Percentiles rank a stretch among this genome's conserved stretches.
Conservation (phyloP, 2,329 filamentous ascomycete species). For the Penicillium sp. region DNA sequence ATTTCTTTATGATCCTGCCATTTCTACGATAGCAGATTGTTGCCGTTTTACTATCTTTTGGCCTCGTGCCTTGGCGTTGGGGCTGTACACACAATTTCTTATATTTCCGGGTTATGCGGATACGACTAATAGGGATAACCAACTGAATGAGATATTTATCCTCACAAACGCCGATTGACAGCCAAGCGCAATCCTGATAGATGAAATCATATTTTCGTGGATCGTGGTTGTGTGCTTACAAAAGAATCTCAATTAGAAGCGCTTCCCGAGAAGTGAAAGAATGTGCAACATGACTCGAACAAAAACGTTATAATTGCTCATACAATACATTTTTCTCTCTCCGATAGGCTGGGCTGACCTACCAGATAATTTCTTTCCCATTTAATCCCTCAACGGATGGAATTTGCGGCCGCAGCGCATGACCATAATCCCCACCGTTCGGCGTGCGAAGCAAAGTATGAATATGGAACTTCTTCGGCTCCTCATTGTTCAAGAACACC, state of each 20-base stretch:
- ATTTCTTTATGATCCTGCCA: not conserved
- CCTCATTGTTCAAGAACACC: slow-evolving; percentile 70
- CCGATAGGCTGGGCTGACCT: slow-evolving; percentile 8
- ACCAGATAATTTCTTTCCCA: slow-evolving; percentile 41
- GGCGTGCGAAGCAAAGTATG: slow-evolving; percentile 72
- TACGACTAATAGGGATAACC: slow-evolving; percentile 12
- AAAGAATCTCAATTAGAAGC: not conserved
- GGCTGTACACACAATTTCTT: slow-evolving; percentile 8
- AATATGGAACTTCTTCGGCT: slow-evolving; percentile 76
- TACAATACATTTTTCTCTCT: slow-evolving; percentile 14
- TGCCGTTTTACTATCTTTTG: not conserved
- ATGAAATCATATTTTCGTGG: slow-evolving; percentile 15
- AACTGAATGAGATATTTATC: not conserved
- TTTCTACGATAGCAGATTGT: slow-evolving; percentile 1
- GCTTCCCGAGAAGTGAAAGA: not conserved
- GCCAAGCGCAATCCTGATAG: not conserved
- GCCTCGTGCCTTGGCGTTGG: slow-evolving; percentile 4
- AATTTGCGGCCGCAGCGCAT: slow-evolving; percentile 46
- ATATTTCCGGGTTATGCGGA: not conserved
- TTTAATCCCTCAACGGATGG: slow-evolving; percentile 37
- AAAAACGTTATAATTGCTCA: slow-evolving; percentile 5
- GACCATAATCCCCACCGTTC: slow-evolving; percentile 75
- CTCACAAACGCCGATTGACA: not conserved
- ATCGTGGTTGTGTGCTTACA: slow-evolving; percentile 11
- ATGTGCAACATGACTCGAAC: not conserved